Base-by-base conservation (phyloP, 2,329 filamentous ascomycete species). In the Fusarium scirpi region DNA sequence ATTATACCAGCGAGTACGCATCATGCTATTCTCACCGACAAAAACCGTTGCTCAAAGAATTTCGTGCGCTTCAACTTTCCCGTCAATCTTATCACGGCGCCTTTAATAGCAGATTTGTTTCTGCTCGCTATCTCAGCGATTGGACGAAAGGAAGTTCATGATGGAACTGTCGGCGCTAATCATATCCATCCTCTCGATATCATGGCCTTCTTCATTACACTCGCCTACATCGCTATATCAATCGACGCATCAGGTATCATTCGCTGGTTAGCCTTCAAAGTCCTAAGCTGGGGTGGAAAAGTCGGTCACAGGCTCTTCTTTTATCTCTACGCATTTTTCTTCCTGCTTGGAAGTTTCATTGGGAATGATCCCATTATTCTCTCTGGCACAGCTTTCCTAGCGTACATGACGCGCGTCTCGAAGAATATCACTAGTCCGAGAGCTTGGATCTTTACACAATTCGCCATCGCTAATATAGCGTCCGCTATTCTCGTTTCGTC, bases 401-500 rank as follows among this genome's bases (percentile, higher is more conserved):
- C 91, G 5, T 94, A 94, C 78, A 92, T 94, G 90, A 93, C 91
- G 1, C 84, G 90, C 9, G 90, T 92, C 0, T 92, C 91, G 0
- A 89, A 86, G 78, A 93, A 93, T 69, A 93, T 94, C 62, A 80
- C 85, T 13, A 87, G 92, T 60, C 91, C 91, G 1, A 82, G 89
- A 73, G 91, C 91, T 0, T 93, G 91, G 91, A 92, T 93, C 24
- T 86, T 89, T 71, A 87, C 87, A 3, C 91, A 94, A 62, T 93
- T 93, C 61, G 86, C 91, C 18, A 78, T 92, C 2, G 91, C 91
- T 54, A 93, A 93, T 66, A 91, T 93, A 49, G 89, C 89, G 3
- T 93, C 91, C 0, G 91, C 92, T 1, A 92, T 93, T 25, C 82
- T 94, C 15, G 92, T 94, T 12, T 93, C 91, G 0, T 93, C 91